Evolutionary conservation across 345 rosid species (phyloP), one percentile per base, ranked within the genome.

Genomic region (Brassica nigra): DNA sequence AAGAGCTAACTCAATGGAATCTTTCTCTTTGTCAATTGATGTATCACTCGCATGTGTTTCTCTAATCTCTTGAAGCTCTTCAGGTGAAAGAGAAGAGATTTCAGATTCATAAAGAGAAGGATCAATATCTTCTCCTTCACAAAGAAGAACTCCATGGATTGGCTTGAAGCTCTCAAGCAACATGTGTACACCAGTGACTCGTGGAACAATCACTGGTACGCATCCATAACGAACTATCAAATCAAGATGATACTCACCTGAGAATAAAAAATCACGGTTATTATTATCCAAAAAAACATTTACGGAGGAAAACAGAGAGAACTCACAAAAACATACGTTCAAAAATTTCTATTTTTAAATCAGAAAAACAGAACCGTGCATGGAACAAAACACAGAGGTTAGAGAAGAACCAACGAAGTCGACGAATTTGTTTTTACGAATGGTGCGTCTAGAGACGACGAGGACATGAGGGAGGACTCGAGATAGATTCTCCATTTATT

Each of bases 111-210:
- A 90, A 8, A 79, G 87, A 39, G 91, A 85, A 44, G 92, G 94
- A 80, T 90, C 94, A 68, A 90, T 86, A 58, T 90, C 92, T 74
- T 90, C 94, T 20, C 94, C 94, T 80, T 89, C 94, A 58, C 90
- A 90, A 36, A 90, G 87, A 64, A 88, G 88, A 52, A 88, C 91
- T 0, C 91, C 94, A 76, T 88, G 92, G 71, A 90, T 89, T 4
- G 95, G 95, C 70, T 89, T 91, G 36, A 90, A 89, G 80, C 90
- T 89, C 65, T 87, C 86, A 1, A 90, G 81, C 31, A 90, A 71
- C 86, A 82, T 77, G 71, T 90, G 91, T 54, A 90, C 86, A 36
- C 92, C 92, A 34, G 75, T 84, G 0, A 90, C 95, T 34, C 92
- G 81, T 39, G 91, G 90, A 29, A 89, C 89, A 31, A 90, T 90